Evolutionary conservation across 495 filamentous ascomycete genomes (phyloP).

Genomic region (Penicillium dipodomyicola): DNA sequence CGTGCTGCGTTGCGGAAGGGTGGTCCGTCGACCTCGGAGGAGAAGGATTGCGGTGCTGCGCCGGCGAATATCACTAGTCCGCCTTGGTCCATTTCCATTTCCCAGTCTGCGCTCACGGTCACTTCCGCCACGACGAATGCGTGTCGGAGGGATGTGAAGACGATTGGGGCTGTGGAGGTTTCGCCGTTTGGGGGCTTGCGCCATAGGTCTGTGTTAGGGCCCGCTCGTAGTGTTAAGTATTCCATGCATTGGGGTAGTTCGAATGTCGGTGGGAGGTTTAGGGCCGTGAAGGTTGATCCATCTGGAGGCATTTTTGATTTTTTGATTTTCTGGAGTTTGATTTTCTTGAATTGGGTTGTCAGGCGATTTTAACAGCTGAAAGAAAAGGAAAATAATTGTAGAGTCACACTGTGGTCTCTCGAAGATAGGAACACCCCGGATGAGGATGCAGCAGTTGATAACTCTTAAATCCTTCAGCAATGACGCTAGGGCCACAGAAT

Average conservation of each 20-base stretch:
- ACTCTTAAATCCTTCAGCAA: conserved; percentile 4
- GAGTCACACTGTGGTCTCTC: not conserved
- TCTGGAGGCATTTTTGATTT: conserved; percentile 47
- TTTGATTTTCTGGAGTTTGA: conserved; percentile 12
- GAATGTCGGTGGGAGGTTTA: conserved; percentile 49
- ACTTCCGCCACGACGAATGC: conserved; percentile 57
- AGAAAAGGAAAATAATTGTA: not conserved
- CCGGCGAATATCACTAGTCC: conserved; percentile 79
- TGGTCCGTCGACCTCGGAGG: conserved; percentile 22
- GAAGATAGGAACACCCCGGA: conserved; percentile 1
- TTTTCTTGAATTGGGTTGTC: not conserved
- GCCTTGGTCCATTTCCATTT: conserved; percentile 61
- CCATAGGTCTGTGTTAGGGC: conserved; percentile 54
- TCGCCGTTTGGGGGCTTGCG: conserved; percentile 55
- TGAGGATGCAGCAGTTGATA: conserved; percentile 7
- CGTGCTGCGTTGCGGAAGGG: not conserved
- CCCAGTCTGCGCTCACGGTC: conserved; percentile 58
- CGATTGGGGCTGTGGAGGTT: conserved; percentile 56
- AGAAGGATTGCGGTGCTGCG: conserved; percentile 53
- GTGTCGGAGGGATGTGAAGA: conserved; percentile 53
- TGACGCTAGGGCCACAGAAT: conserved; percentile 18
- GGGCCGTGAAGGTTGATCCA: conserved; percentile 49
- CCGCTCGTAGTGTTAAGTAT: conserved; percentile 55
- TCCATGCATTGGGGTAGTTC: conserved; percentile 54
- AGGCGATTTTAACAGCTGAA: not conserved